Evolutionary conservation across 2,329 filamentous ascomycete species (phyloP), one percentile per base, ranked within the genome.

Genomic region (Coniochaeta ligniaria): DNA sequence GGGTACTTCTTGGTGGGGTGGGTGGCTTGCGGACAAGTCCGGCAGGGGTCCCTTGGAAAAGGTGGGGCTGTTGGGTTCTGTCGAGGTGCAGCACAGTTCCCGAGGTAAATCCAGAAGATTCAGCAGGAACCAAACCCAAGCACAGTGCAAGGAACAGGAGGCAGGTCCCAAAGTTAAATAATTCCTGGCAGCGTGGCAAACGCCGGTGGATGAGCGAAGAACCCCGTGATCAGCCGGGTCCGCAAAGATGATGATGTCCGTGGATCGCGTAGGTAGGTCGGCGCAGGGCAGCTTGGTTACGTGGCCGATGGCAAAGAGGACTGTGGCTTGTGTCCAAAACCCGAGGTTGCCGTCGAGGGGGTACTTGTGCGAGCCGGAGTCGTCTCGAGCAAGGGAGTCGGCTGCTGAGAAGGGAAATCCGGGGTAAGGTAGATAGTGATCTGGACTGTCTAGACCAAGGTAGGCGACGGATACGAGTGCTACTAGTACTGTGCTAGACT

Each of bases 1-100:
- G 54, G 54, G n/a, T 57, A 36, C 35, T 14, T 5, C 9, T 31
- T 5, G 28, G 28, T 36, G 6, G 17, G 17, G 11, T 4, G 14
- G 16, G 54, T 36, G 54, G 54, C 54, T 57, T 57, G 33, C 54
- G 54, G 54, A 24, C 54, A 38, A 57, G 35, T 36, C 54, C 54
- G 54, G 54, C 47, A 52, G 47, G 47, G 47, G 47, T 31, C 24
- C 43, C 16, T 22, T 52, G 22, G 3, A 17, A 28, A 17, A 22
- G n/a, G 6, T 52, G 47, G 47, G 22, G 28, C 47, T n/a, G 26
- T 36, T 6, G 43, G 11, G 22, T 26, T 22, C 4, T 43, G 38
- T 43, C 38, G 5, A 11, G 6, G 35, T 36, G 8, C n/a, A n/a
- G n/a, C n/a, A n/a, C n/a, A n/a, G n/a, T n/a, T n/a, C n/a, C n/a